A percentile compares a stretch with the other conserved stretches of the same genome.
phyloP scores from a whole-genome alignment of 2,329 filamentous ascomycete species.

The Mollisiaceae sp. region DNA sequence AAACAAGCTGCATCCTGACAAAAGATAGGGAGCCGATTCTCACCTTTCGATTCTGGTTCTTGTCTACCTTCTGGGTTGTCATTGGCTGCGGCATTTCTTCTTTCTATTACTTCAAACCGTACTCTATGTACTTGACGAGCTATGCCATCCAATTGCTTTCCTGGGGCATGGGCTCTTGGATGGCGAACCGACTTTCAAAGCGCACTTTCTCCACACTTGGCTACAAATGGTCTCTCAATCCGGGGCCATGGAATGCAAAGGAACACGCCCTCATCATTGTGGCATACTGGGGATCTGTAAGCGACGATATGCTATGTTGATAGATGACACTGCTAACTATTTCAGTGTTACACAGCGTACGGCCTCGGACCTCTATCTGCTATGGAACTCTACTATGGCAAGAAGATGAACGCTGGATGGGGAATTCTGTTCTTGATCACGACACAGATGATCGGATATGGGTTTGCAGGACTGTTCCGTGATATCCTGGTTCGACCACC shows the following conservation, averaged over 20 bases:
- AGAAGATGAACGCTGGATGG: slow-evolving; percentile 38
- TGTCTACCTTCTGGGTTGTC: slow-evolving; percentile 43
- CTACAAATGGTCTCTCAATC: slow-evolving; percentile 38
- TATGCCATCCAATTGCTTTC: slow-evolving; percentile 43
- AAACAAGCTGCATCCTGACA: not conserved
- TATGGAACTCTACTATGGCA: slow-evolving; percentile 41
- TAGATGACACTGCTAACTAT: not conserved
- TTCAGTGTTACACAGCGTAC: slow-evolving; percentile 39
- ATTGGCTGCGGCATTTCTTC: slow-evolving; percentile 41
- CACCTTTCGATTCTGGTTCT: slow-evolving; percentile 43
- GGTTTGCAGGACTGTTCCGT: slow-evolving; percentile 40
- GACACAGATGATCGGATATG: slow-evolving; percentile 43
- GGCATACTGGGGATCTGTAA: slow-evolving; percentile 32
- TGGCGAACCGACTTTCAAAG: slow-evolving; percentile 40
- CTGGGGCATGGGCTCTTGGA: slow-evolving; percentile 42
- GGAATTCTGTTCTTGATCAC: slow-evolving; percentile 41
- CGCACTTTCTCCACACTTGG: slow-evolving; percentile 37
- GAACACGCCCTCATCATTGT: slow-evolving; percentile 13
- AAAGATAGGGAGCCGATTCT: slow-evolving; percentile 40
- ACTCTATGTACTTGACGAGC: slow-evolving; percentile 37
- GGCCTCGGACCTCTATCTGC: slow-evolving; percentile 42
- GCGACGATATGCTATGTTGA: slow-evolving; percentile 17
- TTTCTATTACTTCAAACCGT: slow-evolving; percentile 45
- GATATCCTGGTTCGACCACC: slow-evolving; percentile 42
- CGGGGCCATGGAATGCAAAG: slow-evolving; percentile 13